phyloP scores from a whole-genome alignment of 805 yeast genomes.

The Ogataea paradorogensis region DNA sequence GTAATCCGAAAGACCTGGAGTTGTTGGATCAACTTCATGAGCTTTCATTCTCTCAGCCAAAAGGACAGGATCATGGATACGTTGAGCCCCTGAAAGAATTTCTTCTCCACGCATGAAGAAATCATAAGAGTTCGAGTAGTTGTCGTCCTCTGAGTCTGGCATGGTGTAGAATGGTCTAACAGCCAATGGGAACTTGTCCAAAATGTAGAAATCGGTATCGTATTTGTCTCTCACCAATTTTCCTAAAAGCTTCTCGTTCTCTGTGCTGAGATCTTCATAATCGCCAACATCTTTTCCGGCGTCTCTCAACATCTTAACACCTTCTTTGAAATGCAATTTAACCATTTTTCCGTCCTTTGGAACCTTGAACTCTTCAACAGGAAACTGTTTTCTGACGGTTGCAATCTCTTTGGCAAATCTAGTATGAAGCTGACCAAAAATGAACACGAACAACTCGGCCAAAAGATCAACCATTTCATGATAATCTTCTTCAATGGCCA shows the following conservation, averaged over 20 bases:
- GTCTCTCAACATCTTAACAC: slow-evolving; percentile 78
- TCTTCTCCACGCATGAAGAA: slow-evolving; percentile 99
- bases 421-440: slow-evolving; percentile 76
- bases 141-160: slow-evolving; percentile 93
- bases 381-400: slow-evolving; percentile 87
- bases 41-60: slow-evolving; percentile 76
- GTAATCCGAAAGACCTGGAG: slow-evolving; percentile 85
- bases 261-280: slow-evolving; percentile 87
- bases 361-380: slow-evolving; percentile 94
- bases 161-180: slow-evolving; percentile 98
- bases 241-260: slow-evolving; percentile 92
- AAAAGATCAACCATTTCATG: slow-evolving; percentile 75
- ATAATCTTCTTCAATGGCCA: slow-evolving; percentile 98
- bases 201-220: slow-evolving; percentile 95
- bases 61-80: slow-evolving; percentile 90
- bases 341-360: slow-evolving; percentile 96
- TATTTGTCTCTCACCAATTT: slow-evolving; percentile 87
- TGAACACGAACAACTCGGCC: slow-evolving; percentile 71
- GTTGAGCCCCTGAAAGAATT: slow-evolving; percentile 98
- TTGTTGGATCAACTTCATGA: slow-evolving; percentile 77
- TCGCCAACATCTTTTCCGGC: slow-evolving; percentile 86
- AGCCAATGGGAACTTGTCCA: slow-evolving; percentile 97
- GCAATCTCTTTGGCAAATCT: slow-evolving; percentile 85
- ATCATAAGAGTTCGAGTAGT: slow-evolving; percentile 96
- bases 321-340: slow-evolving; percentile 84